Percentiles rank a stretch among this genome's conserved stretches.
Conservation (phyloP, 2,329 filamentous ascomycete genomes). For the Fusarium coffeatum region DNA sequence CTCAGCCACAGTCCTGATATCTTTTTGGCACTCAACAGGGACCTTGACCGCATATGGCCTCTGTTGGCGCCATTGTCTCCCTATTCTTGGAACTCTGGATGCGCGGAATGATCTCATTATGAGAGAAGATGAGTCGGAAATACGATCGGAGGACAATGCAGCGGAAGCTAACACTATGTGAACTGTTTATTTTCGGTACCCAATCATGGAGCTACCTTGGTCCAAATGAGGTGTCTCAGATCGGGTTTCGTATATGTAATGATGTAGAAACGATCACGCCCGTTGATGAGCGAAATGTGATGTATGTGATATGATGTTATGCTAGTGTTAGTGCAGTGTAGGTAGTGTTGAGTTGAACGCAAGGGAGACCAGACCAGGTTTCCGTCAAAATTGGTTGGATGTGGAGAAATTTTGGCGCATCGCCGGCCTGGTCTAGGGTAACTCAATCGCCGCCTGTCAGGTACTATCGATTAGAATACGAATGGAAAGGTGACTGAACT, state of each 20-base stretch:
- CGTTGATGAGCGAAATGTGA: slow-evolving; percentile 22
- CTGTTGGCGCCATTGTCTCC: slow-evolving; percentile 2
- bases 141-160: slow-evolving; percentile 9
- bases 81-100: slow-evolving; percentile 20
- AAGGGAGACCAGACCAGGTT: slow-evolving; percentile 30
- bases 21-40: slow-evolving; percentile 42
- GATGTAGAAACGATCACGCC: not conserved
- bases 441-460: slow-evolving; percentile 16
- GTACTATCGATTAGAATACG: slow-evolving; percentile 20
- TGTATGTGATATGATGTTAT: slow-evolving; percentile 14
- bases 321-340: slow-evolving; percentile 15
- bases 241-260: slow-evolving; percentile 13
- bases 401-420: slow-evolving; percentile 26
- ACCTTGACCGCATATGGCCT: slow-evolving; percentile 53
- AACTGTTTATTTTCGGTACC: slow-evolving; percentile 1
- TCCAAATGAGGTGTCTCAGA: not conserved
- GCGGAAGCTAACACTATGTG: slow-evolving; percentile 6
- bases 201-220: slow-evolving; percentile 9
- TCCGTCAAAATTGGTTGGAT: slow-evolving; percentile 23
- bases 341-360: slow-evolving; percentile 25
- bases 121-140: slow-evolving; percentile 19
- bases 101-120: slow-evolving; percentile 41
- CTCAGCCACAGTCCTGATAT: slow-evolving; percentile 63
- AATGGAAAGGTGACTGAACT: slow-evolving; percentile 15
- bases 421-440: slow-evolving; percentile 30